Evolutionary conservation across 371 early-diverging fungal genomes (phyloP).

Genomic region (Mortierella sp.): DNA sequence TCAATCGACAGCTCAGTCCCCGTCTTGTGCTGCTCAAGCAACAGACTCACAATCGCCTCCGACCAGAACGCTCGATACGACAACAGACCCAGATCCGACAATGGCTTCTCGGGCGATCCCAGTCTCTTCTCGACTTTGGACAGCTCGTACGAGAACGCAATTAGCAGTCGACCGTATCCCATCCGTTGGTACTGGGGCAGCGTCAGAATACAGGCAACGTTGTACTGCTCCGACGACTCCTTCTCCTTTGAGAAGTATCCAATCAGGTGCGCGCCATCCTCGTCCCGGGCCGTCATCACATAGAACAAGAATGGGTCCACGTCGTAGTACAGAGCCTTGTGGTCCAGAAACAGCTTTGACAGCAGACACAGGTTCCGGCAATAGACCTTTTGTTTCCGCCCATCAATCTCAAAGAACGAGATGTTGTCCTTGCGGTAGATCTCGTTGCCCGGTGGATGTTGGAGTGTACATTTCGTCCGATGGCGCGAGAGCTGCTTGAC

Average conservation of each 20-base stretch:
- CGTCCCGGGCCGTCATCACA: constrained; percentile 89
- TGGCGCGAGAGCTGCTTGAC: constrained; percentile 79
- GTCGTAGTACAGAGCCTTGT: constrained; percentile 99
- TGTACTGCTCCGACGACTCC: constrained; percentile 95
- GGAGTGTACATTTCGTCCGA: constrained; percentile 82
- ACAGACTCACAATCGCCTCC: constrained; percentile 80
- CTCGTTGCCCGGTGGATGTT: constrained; percentile 95
- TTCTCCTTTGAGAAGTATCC: constrained; percentile 99
- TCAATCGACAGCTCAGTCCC: constrained; percentile 78
- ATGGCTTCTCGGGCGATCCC: constrained; percentile 99
- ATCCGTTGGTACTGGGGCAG: constrained; percentile 98
- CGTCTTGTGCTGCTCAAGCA: constrained; percentile 60
- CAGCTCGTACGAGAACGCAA: constrained; percentile 98
- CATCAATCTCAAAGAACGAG: constrained; percentile 96
- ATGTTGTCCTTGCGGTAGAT: constrained; percentile 91
- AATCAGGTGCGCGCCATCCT: constrained; percentile 90
- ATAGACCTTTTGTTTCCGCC: constrained; percentile 88
- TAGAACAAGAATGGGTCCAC: constrained; percentile 99
- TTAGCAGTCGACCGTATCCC: constrained; percentile 98
- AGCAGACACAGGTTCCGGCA: constrained; percentile 92
- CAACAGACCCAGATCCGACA: constrained; percentile 98
- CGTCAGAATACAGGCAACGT: constrained; percentile 99
- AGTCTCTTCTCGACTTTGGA: constrained; percentile 95
- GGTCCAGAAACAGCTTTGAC: constrained; percentile 98
- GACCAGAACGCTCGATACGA: constrained; percentile 98